These are phyloP conservation scores for Ocimum tenuiflorum DNA, from an alignment of 257 asterid genomes.

Conservation along the genomic window DNA sequence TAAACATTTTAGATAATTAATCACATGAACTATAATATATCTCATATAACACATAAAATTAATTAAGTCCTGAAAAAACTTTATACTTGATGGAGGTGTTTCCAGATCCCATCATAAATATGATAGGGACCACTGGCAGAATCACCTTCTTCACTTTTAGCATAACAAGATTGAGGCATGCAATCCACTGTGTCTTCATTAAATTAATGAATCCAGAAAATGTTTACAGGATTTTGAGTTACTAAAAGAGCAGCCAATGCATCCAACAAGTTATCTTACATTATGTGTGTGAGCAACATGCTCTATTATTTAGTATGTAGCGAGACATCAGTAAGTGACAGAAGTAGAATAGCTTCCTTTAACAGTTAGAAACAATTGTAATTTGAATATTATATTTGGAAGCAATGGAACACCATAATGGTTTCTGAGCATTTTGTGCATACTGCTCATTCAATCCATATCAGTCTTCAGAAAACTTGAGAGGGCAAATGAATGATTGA, in stretches of 20 bases:
- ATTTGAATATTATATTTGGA: constrained; percentile 2
- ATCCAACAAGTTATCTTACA: constrained; percentile 9
- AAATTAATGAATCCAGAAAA: background rate
- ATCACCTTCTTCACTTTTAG: constrained; percentile 17
- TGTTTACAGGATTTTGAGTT: background rate
- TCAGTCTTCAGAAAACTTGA: background rate
- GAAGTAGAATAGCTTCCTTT: constrained; percentile 8
- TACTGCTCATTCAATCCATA: constrained; percentile 5
- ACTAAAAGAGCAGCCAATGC: background rate
- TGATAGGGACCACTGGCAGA: constrained; percentile 24
- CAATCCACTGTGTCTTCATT: too few relatives aligned
- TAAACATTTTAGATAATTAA: constrained; percentile 2
- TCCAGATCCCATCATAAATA: constrained; percentile 20
- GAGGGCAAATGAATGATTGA: background rate
- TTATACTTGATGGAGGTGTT: constrained; percentile 16
- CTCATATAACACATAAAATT: background rate
- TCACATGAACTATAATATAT: constrained; percentile 18
- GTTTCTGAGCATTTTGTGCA: background rate
- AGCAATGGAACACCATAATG: background rate
- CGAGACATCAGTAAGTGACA: background rate
- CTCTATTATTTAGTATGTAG: background rate
- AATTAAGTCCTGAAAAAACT: constrained; percentile 2
- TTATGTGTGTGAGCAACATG: constrained; percentile 2
- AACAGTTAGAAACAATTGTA: constrained; percentile 4
- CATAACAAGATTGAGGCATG: constrained; percentile 7